phyloP scores from a whole-genome alignment of 768 basidiomycete species.

The Suillus cothurnatus region DNA sequence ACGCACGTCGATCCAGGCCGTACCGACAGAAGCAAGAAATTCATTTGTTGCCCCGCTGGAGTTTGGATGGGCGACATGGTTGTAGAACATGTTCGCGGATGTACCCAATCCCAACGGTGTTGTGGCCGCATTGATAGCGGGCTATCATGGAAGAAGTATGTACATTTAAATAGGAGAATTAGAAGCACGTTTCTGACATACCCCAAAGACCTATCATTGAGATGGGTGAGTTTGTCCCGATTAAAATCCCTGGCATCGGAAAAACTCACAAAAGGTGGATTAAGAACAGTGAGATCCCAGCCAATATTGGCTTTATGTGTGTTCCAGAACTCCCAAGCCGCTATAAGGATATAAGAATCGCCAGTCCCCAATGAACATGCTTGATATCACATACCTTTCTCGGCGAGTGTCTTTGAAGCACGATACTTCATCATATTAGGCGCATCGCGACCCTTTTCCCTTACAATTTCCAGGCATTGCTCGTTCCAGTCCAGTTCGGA shows the following conservation, averaged over 20 bases:
- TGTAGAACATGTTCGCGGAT: constrained; percentile 39
- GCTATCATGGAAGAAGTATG: constrained; percentile 27
- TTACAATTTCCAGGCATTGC: constrained; percentile 38
- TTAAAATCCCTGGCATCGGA: background rate
- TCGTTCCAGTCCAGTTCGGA: constrained; percentile 66
- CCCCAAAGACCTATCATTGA: constrained; percentile 30
- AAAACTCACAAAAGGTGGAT: constrained; percentile 40
- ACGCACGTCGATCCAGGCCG: constrained; percentile 52
- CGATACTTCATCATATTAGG: constrained; percentile 44
- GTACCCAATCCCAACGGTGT: constrained; percentile 40
- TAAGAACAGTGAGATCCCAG: constrained; percentile 43
- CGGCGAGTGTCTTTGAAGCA: constrained; percentile 67
- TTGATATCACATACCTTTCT: constrained; percentile 44
- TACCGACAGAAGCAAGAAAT: constrained; percentile 24
- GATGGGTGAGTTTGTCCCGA: background rate
- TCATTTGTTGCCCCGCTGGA: constrained; percentile 26
- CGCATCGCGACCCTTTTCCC: constrained; percentile 50
- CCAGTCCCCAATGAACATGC: background rate
- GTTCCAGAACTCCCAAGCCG: constrained; percentile 51
- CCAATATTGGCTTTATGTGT: constrained; percentile 33
- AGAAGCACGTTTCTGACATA: constrained; percentile 10
- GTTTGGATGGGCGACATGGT: constrained; percentile 30
- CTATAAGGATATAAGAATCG: constrained; percentile 18
- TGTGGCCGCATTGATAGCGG: constrained; percentile 44
- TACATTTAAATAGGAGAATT: background rate